Percentiles rank a stretch among this genome's conserved stretches.
Evolutionary conservation across 495 filamentous ascomycete genomes (phyloP).

Genomic region (Aeminium ludgeri): DNA sequence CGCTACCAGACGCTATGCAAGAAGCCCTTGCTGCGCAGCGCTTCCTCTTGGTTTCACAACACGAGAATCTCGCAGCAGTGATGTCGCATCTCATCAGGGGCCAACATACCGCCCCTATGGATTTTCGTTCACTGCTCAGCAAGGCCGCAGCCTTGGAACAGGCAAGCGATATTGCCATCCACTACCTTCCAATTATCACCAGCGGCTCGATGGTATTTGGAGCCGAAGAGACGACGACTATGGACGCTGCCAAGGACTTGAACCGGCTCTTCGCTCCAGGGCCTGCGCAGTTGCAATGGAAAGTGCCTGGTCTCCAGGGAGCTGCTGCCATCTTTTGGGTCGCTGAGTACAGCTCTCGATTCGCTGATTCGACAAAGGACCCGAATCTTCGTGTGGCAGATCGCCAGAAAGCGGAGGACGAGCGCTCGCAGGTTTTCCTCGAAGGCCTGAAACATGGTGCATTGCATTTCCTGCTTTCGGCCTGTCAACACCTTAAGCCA

Average conservation of each 20-base stretch:
- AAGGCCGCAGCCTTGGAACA: slow-evolving; percentile 47
- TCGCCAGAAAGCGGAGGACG: slow-evolving; percentile 46
- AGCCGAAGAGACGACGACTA: slow-evolving; percentile 26
- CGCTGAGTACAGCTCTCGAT: slow-evolving; percentile 80
- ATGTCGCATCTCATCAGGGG: slow-evolving; percentile 60
- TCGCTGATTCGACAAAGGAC: slow-evolving; percentile 44
- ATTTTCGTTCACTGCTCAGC: slow-evolving; percentile 53
- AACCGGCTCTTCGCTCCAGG: slow-evolving; percentile 30
- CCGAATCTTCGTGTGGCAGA: slow-evolving; percentile 39
- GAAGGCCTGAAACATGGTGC: slow-evolving; percentile 75
- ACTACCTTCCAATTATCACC: slow-evolving; percentile 62
- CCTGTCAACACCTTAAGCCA: slow-evolving; percentile 58
- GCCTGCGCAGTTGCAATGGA: slow-evolving; percentile 31
- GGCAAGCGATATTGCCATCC: slow-evolving; percentile 40
- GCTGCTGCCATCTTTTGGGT: slow-evolving; percentile 68
- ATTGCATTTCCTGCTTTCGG: slow-evolving; percentile 74
- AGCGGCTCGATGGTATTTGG: slow-evolving; percentile 59
- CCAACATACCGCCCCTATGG: slow-evolving; percentile 45
- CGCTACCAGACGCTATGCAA: slow-evolving; percentile 36
- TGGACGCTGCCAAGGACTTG: slow-evolving; percentile 42
- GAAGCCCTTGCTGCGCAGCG: slow-evolving; percentile 62
- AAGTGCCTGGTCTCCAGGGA: slow-evolving; percentile 55
- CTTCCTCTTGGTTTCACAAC: slow-evolving; percentile 58
- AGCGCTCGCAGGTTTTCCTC: slow-evolving; percentile 52
- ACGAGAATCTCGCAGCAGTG: slow-evolving; percentile 69